Evolutionary conservation across 179 eudicot species (phyloP).

Genomic region (Corrigiola litoralis): DNA sequence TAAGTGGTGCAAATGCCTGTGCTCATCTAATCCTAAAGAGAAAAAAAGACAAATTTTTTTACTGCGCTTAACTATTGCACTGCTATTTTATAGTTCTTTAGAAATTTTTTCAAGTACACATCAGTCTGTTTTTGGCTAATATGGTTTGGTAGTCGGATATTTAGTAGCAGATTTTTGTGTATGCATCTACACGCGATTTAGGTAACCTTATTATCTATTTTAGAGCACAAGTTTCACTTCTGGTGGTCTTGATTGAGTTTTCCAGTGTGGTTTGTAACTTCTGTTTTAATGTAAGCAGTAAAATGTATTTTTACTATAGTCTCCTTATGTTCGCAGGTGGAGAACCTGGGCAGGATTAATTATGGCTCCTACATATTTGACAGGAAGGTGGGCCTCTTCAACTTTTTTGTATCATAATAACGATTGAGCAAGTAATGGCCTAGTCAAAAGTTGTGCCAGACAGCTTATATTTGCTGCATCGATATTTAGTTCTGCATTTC

Average conservation of each 20-base stretch:
- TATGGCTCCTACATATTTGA: slow-evolving; percentile 77
- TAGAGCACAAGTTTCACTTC: too few species aligned
- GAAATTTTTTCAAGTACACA: too few species aligned
- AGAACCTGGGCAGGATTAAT: slow-evolving; percentile 93
- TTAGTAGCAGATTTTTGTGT: too few species aligned
- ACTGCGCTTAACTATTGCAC: too few species aligned
- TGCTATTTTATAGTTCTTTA: too few species aligned
- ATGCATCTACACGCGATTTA: too few species aligned
- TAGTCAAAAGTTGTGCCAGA: not conserved
- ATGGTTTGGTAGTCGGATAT: too few species aligned
- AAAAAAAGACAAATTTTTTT: too few species aligned
- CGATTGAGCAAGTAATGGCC: not conserved
- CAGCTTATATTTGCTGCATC: too few species aligned
- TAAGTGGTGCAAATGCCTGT: not conserved
- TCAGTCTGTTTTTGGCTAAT: too few species aligned
- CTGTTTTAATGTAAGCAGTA: not conserved
- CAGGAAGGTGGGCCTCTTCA: slow-evolving; percentile 54
- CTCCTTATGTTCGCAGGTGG: slow-evolving; percentile 52
- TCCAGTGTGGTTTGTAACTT: not conserved
- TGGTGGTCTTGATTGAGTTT: not conserved
- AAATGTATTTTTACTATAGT: not conserved
- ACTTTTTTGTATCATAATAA: not conserved
- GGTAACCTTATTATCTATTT: too few species aligned
- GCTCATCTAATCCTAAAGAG: too few species aligned
- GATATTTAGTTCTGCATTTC: not conserved